Percentiles rank a stretch among this genome's conserved stretches.
phyloP scores from a whole-genome alignment of 345 rosid species.

The Eucalyptus globulus region DNA sequence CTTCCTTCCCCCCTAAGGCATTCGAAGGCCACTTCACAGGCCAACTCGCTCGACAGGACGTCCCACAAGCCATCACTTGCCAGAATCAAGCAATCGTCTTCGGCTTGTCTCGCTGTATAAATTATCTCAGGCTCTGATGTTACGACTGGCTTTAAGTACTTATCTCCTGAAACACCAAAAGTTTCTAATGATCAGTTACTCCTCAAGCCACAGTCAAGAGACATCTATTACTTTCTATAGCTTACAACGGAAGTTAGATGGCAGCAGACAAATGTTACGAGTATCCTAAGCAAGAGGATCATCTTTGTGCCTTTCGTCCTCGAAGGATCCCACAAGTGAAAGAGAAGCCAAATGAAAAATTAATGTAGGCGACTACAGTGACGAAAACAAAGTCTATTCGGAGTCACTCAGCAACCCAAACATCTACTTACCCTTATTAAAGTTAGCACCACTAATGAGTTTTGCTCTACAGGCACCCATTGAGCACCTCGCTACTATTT shows the following conservation, averaged over 20 bases:
- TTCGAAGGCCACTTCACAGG: constrained; percentile 42
- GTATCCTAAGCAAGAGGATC: neutral
- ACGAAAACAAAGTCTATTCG: neutral
- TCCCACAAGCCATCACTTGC: constrained; percentile 90
- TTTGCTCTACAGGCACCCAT: neutral
- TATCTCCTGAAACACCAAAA: constrained; percentile 37
- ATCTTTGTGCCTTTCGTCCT: neutral
- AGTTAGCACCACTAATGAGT: neutral
- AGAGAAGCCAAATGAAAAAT: neutral
- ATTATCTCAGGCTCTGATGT: constrained; percentile 57
- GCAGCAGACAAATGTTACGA: neutral
- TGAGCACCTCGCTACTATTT: neutral
- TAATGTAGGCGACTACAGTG: neutral
- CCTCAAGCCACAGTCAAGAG: neutral
- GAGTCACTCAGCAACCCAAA: neutral
- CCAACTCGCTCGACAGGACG: constrained; percentile 51
- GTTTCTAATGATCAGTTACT: neutral
- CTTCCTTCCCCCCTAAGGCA: constrained; percentile 33
- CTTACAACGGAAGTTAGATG: neutral
- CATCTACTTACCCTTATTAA: neutral
- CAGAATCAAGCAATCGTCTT: constrained; percentile 58
- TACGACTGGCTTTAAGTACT: constrained; percentile 54
- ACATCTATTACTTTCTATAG: neutral
- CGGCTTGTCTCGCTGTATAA: constrained; percentile 28
- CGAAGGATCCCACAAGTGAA: neutral